phyloP scores from a whole-genome alignment of 176 grass and related monocot species.

The Carex littledalei region DNA sequence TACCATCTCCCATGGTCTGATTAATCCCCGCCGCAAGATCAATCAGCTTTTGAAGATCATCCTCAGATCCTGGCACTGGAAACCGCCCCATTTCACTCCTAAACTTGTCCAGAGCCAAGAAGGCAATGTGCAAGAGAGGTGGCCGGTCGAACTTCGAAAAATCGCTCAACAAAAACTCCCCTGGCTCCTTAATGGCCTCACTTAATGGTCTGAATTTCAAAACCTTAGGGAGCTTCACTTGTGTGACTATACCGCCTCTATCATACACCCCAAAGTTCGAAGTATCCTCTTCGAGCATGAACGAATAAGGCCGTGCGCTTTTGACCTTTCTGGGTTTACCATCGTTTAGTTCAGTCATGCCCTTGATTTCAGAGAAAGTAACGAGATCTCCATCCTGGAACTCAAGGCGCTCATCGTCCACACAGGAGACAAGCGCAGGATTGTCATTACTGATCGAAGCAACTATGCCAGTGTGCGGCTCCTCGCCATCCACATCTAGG shows the following conservation, averaged over 20 bases:
- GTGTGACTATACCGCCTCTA: slow-evolving; percentile 39
- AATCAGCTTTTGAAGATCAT: slow-evolving; percentile 30
- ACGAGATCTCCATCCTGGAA: slow-evolving; percentile 52
- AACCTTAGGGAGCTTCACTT: slow-evolving; percentile 36
- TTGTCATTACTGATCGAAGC: slow-evolving; percentile 46
- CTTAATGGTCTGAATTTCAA: slow-evolving; percentile 35
- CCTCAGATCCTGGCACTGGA: slow-evolving; percentile 30
- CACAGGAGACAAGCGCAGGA: slow-evolving; percentile 38
- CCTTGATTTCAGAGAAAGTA: slow-evolving; percentile 40
- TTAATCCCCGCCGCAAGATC: slow-evolving; percentile 24
- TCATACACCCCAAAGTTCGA: slow-evolving; percentile 24
- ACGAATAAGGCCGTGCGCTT: slow-evolving; percentile 18
- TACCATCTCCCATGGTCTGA: slow-evolving; percentile 12
- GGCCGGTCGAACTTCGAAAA: slow-evolving; percentile 34
- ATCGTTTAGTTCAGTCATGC: slow-evolving; percentile 38
- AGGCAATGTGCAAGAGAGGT: slow-evolving; percentile 32
- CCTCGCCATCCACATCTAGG: slow-evolving; percentile 40
- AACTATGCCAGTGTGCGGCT: slow-evolving; percentile 47
- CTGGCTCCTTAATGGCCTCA: slow-evolving; percentile 35
- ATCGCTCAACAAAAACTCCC: slow-evolving; percentile 30
- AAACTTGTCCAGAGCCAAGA: slow-evolving; percentile 44
- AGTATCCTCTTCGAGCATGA: slow-evolving; percentile 37
- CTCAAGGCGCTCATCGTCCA: slow-evolving; percentile 48
- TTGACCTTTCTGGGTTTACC: slow-evolving; percentile 32
- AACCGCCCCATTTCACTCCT: slow-evolving; percentile 25